Evolutionary conservation across 805 yeast genomes (phyloP).

Genomic region (Dipodascopsis tothii): DNA sequence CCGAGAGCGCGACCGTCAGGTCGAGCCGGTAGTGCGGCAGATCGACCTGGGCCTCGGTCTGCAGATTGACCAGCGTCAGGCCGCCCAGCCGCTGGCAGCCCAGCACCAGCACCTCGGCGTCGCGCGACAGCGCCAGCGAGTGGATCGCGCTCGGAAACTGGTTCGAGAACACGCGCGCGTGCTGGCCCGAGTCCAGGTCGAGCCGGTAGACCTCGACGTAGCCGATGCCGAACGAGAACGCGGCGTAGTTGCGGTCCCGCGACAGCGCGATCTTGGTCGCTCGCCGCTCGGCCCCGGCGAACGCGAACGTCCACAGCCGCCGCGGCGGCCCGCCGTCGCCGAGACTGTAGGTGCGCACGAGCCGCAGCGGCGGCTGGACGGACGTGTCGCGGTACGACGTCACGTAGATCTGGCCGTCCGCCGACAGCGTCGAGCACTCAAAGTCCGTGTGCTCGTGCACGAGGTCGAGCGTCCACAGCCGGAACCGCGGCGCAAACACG

Average conservation of each 20-base stretch:
- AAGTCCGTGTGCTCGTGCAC: conserved; percentile 7
- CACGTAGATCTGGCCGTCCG: conserved; percentile 13
- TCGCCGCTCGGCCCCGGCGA: conserved; percentile 5
- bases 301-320: conserved; percentile 2
- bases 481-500: conserved; percentile 2
- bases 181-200: background rate
- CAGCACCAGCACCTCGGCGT: conserved; percentile 19
- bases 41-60: conserved; percentile 18
- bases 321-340: conserved; percentile 1
- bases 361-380: conserved; percentile 14
- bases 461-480: background rate
- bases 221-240: conserved; percentile 16
- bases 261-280: conserved; percentile 11
- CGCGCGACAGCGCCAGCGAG: conserved; percentile 18
- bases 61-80: conserved; percentile 15
- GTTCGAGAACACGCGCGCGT: conserved; percentile 6
- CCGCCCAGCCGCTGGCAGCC: conserved; percentile 25
- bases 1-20: conserved; percentile 7
- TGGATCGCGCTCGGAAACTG: conserved; percentile 23
- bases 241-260: conserved; percentile 12
- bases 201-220: conserved; percentile 20
- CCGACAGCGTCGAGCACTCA: conserved; percentile 14
- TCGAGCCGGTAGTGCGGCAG: conserved; percentile 25
- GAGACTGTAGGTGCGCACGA: conserved; percentile 7
- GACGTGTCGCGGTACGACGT: conserved; percentile 6